Evolutionary conservation across 331 rosid species (phyloP).

Genomic region (Acacia pycnantha): DNA sequence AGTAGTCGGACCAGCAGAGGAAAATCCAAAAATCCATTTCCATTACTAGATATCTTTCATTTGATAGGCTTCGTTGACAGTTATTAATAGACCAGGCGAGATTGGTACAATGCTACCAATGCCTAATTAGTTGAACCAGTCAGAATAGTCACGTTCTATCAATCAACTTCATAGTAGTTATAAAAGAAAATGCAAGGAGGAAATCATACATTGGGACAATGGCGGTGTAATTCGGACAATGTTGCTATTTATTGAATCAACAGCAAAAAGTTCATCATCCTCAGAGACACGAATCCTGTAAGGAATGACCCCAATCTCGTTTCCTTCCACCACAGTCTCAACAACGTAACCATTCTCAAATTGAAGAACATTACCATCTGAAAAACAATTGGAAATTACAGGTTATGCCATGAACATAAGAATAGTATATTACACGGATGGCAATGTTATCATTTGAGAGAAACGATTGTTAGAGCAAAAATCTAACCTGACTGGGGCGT

Average conservation of each 20-base stretch:
- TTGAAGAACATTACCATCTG: slow-evolving; percentile 89
- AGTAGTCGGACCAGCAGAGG: background rate
- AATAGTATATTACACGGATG: background rate
- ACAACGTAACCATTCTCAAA: slow-evolving; percentile 93
- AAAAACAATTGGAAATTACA: slow-evolving; percentile 23
- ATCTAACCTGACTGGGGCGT: slow-evolving; percentile 66
- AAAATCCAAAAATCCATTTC: slow-evolving; percentile 2
- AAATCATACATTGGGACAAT: slow-evolving; percentile 72
- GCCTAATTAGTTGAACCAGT: background rate
- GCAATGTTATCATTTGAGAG: background rate
- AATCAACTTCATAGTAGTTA: slow-evolving; percentile 21
- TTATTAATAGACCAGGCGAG: background rate
- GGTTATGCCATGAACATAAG: background rate
- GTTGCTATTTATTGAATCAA: slow-evolving; percentile 87
- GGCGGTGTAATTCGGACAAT: slow-evolving; percentile 86
- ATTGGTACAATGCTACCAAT: background rate
- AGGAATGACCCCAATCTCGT: slow-evolving; percentile 84
- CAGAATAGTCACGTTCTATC: slow-evolving; percentile 6
- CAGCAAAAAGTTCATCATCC: slow-evolving; percentile 88
- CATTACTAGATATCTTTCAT: slow-evolving; percentile 11
- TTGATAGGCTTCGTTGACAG: background rate
- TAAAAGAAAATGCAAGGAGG: slow-evolving; percentile 9
- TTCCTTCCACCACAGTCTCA: slow-evolving; percentile 90
- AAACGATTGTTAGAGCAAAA: background rate
- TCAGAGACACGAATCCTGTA: slow-evolving; percentile 75